Evolutionary conservation across 768 basidiomycete species (phyloP).

Genomic region (Kwoniella botswanensis): DNA sequence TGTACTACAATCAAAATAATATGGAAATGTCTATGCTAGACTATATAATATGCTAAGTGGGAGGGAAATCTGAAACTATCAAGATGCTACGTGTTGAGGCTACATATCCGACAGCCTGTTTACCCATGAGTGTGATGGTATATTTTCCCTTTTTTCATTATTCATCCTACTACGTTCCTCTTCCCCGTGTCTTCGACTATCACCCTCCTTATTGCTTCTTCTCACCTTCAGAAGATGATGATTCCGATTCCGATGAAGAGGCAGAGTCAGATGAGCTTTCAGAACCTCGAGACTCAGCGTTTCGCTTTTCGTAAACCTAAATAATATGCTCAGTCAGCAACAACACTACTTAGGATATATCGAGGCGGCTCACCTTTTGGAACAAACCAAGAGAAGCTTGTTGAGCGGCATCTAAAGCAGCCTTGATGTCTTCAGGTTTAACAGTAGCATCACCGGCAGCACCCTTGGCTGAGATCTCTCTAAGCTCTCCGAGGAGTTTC

Average conservation of each 20-base stretch:
- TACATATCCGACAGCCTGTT: not conserved
- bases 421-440: constrained; percentile 84
- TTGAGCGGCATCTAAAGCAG: constrained; percentile 92
- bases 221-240: constrained; percentile 34
- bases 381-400: constrained; percentile 93
- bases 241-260: constrained; percentile 31
- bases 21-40: constrained; percentile 11
- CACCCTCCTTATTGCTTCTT: constrained; percentile 44
- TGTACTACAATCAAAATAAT: constrained; percentile 13
- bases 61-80: not conserved
- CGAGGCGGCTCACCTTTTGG: constrained; percentile 71
- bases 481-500: constrained; percentile 81
- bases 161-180: too few species aligned
- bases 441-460: constrained; percentile 80
- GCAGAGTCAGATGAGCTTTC: constrained; percentile 28
- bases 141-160: not conserved
- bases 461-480: constrained; percentile 86
- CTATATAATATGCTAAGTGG: constrained; percentile 18
- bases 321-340: constrained; percentile 2
- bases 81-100: not conserved
- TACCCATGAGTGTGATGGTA: not conserved
- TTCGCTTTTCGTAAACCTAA: constrained; percentile 85
- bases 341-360: not conserved
- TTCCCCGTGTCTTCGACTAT: too few species aligned
- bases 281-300: constrained; percentile 66